A percentile compares a stretch with the other conserved stretches of the same genome.
Evolutionary conservation across 1,284 basidiomycete genomes (phyloP).

Genomic region (Apiotrichum siamense): DNA sequence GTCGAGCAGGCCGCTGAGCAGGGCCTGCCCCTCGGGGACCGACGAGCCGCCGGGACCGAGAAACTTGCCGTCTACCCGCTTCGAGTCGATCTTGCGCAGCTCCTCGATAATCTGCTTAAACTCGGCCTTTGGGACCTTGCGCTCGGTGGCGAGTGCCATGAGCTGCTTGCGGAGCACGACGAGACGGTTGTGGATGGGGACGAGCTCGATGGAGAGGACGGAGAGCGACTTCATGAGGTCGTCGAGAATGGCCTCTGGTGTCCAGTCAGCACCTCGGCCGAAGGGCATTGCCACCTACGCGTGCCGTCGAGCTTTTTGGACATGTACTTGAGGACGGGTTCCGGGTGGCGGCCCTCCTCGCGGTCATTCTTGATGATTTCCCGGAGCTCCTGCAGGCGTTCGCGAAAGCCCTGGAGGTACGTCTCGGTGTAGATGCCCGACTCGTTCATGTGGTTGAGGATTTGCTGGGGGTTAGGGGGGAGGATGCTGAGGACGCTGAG

Average conservation of each 20-base stretch:
- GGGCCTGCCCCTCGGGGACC: slow-evolving; percentile 82
- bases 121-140: slow-evolving; percentile 75
- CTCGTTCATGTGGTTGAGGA: slow-evolving; percentile 87
- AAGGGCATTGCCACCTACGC: slow-evolving; percentile 55
- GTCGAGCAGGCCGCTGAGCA: slow-evolving; percentile 72
- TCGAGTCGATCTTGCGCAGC: slow-evolving; percentile 89
- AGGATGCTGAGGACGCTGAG: too few relatives aligned
- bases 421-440: slow-evolving; percentile 85
- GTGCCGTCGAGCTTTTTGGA: slow-evolving; percentile 87
- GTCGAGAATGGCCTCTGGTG: slow-evolving; percentile 68
- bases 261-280: neutral
- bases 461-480: slow-evolving; percentile 59
- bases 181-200: slow-evolving; percentile 82
- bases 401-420: slow-evolving; percentile 77
- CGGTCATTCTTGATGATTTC: slow-evolving; percentile 75
- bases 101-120: slow-evolving; percentile 88
- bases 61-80: slow-evolving; percentile 94
- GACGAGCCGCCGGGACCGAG: slow-evolving; percentile 79
- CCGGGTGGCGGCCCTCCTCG: slow-evolving; percentile 74
- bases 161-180: slow-evolving; percentile 84
- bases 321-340: slow-evolving; percentile 81
- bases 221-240: slow-evolving; percentile 75
- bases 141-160: slow-evolving; percentile 79
- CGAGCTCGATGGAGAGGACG: slow-evolving; percentile 76
- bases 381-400: slow-evolving; percentile 69